Evolutionary conservation across 148 eudicot species (phyloP).

Genomic region (Arbutus unedo): DNA sequence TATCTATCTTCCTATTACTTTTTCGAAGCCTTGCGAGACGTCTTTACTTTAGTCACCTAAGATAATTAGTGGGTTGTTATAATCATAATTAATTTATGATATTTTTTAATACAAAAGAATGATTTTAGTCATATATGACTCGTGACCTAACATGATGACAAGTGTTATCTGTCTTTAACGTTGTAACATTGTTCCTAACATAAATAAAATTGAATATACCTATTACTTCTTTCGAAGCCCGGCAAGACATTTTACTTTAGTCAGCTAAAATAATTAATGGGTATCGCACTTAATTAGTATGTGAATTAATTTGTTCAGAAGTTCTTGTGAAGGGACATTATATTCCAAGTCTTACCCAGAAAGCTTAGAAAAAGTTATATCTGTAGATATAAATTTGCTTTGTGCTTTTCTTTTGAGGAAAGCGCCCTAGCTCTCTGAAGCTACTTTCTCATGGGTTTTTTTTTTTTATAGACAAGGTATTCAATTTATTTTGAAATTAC

Average conservation of each 20-base stretch:
- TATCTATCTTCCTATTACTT: not conserved
- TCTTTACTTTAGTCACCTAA: not conserved
- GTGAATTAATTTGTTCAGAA: not conserved
- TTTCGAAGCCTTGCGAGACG: not conserved
- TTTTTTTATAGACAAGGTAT: not conserved
- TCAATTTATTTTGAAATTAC: too few species aligned
- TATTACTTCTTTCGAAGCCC: not conserved
- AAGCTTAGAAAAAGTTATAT: not conserved
- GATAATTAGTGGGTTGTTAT: not conserved
- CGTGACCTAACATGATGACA: not conserved
- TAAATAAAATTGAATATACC: not conserved
- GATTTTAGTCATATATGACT: not conserved
- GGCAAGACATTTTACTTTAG: not conserved
- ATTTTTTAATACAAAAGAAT: too few species aligned
- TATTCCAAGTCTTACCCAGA: constrained; percentile 29
- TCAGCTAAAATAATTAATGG: not conserved
- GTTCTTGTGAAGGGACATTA: not conserved
- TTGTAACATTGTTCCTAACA: not conserved
- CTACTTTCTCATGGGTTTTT: not conserved
- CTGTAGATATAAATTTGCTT: not conserved
- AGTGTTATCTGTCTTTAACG: not conserved
- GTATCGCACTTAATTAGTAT: not conserved
- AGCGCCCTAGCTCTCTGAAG: not conserved
- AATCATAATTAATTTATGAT: not conserved
- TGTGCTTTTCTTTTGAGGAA: constrained; percentile 15